Base-by-base conservation (phyloP, 1,284 basidiomycete species). In the Moesziomyces aphidis region DNA sequence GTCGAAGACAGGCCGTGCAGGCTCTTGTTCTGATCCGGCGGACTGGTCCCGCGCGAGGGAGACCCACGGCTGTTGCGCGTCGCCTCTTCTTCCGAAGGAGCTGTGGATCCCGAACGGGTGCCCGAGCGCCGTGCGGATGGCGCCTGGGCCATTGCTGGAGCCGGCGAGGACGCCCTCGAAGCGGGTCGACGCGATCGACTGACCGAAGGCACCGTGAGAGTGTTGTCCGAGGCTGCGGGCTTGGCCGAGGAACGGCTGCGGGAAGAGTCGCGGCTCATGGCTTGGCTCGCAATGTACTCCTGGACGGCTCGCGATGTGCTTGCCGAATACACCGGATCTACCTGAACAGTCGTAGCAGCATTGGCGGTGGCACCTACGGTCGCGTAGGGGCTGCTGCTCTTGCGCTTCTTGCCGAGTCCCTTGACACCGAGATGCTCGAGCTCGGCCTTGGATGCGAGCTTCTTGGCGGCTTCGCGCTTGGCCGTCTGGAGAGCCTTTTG, bases 381-480 rank as follows among this genome's bases (percentile, higher is more conserved):
- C 15, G 80, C 72, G 47, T 77, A 80, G 1, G 80, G 80, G 50
- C 80, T 80, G 47, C 73, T 71, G 55, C 78, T 78, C 64, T 80
- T 80, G 52, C 80, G 77, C 55, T 80, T 79, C 67, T 76, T 78
- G 47, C 69, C 61, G n/a, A 79, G 59, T 2, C 72, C 76, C 52
- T 78, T 78, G 56, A 83, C 65, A 22, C 79, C 80, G 19, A 83
- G 71, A 47, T 77, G 75, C 44, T 83, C 80, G 51, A 77, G 67
- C 45, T 83, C 81, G 9, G 73, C 76, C 47, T 75, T 73, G 39
- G 70, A 76, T 0, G 75, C 76, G 7, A 69, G 65, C 60, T 76
- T 72, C 47, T 77, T 76, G 48, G 58, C 61, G 5, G 70, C 63
- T 28, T 81, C 78, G 34, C 80, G 74, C 47, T 74, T 70, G 45